These are phyloP conservation scores for Didymellaceae sp. DNA, from an alignment of 2,329 filamentous ascomycete genomes.

Conservation along the genomic window DNA sequence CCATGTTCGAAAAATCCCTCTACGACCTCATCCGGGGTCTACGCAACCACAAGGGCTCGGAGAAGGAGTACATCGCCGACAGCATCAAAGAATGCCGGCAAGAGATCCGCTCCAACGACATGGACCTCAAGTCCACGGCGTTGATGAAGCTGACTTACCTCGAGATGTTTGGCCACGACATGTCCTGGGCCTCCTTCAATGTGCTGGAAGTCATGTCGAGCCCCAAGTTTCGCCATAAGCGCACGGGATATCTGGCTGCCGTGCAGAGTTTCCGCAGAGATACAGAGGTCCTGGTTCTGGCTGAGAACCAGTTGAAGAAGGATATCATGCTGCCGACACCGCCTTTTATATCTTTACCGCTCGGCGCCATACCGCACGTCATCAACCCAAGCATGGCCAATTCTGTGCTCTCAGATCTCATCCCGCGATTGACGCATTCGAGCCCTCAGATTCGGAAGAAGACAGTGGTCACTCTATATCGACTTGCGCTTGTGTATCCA, in stretches of 20 bases:
- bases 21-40: conserved; percentile 98
- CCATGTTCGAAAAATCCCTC: conserved; percentile 97
- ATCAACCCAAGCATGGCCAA: conserved; percentile 92
- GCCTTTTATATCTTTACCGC: conserved; percentile 82
- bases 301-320: conserved; percentile 96
- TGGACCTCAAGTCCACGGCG: conserved; percentile 97
- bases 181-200: conserved; percentile 99
- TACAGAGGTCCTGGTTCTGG: conserved; percentile 96
- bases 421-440: conserved; percentile 86
- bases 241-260: conserved; percentile 91
- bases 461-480: conserved; percentile 91
- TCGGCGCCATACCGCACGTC: conserved; percentile 90
- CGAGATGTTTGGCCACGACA: conserved; percentile 98
- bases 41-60: conserved; percentile 92
- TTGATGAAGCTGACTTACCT: conserved; percentile 95
- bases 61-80: conserved; percentile 93
- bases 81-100: conserved; percentile 93
- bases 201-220: conserved; percentile 99
- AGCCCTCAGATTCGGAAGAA: conserved; percentile 90
- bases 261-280: conserved; percentile 96
- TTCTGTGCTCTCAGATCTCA: conserved; percentile 82
- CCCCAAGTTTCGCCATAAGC: conserved; percentile 90
- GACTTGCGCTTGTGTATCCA: conserved; percentile 93
- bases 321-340: conserved; percentile 76
- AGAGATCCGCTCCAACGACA: conserved; percentile 91